Conservation (phyloP, 1,284 basidiomycete species). For the Abortiporus biennis region DNA sequence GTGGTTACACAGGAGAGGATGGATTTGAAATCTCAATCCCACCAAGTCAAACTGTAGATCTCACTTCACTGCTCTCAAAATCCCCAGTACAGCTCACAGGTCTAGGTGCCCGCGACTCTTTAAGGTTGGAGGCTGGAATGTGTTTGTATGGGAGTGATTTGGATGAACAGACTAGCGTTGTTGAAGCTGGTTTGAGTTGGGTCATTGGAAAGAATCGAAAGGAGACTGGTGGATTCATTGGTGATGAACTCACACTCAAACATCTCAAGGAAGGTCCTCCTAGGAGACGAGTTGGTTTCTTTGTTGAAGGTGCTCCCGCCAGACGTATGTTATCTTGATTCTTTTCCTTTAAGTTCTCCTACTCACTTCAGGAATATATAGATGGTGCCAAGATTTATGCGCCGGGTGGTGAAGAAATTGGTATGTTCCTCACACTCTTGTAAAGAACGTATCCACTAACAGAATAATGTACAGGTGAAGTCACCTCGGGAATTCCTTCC, state of each 20-base stretch:
- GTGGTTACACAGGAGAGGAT: conserved; percentile 98
- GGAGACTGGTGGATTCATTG: conserved; percentile 73
- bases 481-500: conserved; percentile 96
- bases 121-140: conserved; percentile 96
- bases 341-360: not conserved
- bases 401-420: conserved; percentile 52
- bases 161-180: conserved; percentile 80
- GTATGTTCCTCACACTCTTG: conserved; percentile 25
- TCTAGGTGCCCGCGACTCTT: conserved; percentile 88
- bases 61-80: conserved; percentile 70
- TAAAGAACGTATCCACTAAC: conserved; percentile 1
- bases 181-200: conserved; percentile 92
- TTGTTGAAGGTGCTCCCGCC: conserved; percentile 84
- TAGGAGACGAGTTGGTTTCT: conserved; percentile 78
- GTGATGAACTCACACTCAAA: conserved; percentile 70
- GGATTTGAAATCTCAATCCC: conserved; percentile 98
- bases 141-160: conserved; percentile 96
- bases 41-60: conserved; percentile 64
- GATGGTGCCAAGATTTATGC: conserved; percentile 80
- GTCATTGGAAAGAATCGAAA: conserved; percentile 91
- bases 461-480: conserved; percentile 38
- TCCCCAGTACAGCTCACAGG: conserved; percentile 82
- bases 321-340: conserved; percentile 44
- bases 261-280: conserved; percentile 81
- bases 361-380: conserved; percentile 23